A percentile compares a stretch with the other conserved stretches of the same genome.
These are phyloP conservation scores for Alternaria alternata DNA, from an alignment of 2,329 filamentous ascomycete species.

Conservation along the genomic window DNA sequence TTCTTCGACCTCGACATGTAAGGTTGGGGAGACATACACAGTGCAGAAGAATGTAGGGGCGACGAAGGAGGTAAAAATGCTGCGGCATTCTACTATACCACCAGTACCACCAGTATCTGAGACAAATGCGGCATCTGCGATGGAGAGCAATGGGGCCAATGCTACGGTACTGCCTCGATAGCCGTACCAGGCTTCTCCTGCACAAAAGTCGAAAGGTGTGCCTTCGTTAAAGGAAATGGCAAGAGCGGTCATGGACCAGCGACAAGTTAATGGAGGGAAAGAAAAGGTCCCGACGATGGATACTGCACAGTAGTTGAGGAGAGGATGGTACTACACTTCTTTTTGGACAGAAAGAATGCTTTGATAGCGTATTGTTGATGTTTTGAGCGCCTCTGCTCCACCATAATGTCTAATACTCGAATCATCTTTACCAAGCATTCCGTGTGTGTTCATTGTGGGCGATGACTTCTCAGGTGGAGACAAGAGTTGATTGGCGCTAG, in stretches of 20 bases:
- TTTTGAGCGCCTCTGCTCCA: too few relatives aligned
- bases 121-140: neutral
- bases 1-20: neutral
- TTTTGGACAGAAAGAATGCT: neutral
- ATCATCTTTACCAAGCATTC: too few relatives aligned
- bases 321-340: neutral
- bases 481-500: neutral
- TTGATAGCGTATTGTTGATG: too few relatives aligned
- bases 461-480: neutral
- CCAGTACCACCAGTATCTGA: neutral
- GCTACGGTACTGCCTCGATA: neutral
- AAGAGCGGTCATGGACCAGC: neutral
- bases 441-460: too few relatives aligned
- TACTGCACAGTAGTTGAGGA: neutral
- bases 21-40: neutral
- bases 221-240: neutral
- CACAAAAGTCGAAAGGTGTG: neutral
- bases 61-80: neutral
- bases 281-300: neutral
- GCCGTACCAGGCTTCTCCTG: neutral
- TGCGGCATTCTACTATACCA: neutral
- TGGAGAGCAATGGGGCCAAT: neutral
- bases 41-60: neutral
- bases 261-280: neutral
- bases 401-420: too few relatives aligned